Percentiles rank a stretch among this genome's conserved stretches.
Evolutionary conservation across 2,329 filamentous ascomycete species (phyloP).

Genomic region (Pleurostoma richardsiae): DNA sequence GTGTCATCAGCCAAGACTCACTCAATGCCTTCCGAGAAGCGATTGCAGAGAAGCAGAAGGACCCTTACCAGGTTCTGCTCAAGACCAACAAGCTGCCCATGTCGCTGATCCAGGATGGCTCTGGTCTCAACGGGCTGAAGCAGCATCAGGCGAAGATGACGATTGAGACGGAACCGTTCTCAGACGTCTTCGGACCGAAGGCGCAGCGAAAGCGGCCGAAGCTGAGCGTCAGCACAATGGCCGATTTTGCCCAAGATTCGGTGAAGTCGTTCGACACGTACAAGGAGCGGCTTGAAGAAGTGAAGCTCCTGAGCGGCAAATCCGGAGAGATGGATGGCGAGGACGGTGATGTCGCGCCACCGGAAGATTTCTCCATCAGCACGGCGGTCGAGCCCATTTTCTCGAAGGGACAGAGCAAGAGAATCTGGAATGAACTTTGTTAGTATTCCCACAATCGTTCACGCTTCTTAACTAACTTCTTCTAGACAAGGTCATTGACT

Average conservation of each 20-base stretch:
- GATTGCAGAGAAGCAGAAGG: conserved; percentile 82
- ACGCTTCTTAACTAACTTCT: neutral
- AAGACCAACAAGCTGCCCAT: conserved; percentile 97
- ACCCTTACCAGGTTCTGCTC: conserved; percentile 91
- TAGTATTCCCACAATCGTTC: conserved; percentile 10
- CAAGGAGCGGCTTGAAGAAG: conserved; percentile 73
- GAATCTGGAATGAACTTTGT: conserved; percentile 91
- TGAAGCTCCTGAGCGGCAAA: conserved; percentile 68
- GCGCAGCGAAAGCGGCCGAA: conserved; percentile 90
- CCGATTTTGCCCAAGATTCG: conserved; percentile 75
- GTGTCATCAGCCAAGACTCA: conserved; percentile 77
- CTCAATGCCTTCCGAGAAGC: conserved; percentile 83
- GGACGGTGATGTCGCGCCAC: conserved; percentile 26
- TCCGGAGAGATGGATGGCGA: conserved; percentile 51
- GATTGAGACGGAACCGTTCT: conserved; percentile 80
- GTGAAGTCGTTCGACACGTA: conserved; percentile 79
- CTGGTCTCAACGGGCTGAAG: conserved; percentile 73
- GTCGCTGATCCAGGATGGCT: conserved; percentile 80
- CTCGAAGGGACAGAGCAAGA: conserved; percentile 88
- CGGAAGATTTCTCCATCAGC: conserved; percentile 40
- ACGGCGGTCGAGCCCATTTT: conserved; percentile 83
- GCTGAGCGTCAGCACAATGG: conserved; percentile 74
- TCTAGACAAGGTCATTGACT: conserved; percentile 84
- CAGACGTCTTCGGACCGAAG: conserved; percentile 89
- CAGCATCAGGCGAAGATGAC: conserved; percentile 88